Base-by-base conservation (phyloP, 1,284 basidiomycete genomes). In the Fomitiporia mediterranea region DNA sequence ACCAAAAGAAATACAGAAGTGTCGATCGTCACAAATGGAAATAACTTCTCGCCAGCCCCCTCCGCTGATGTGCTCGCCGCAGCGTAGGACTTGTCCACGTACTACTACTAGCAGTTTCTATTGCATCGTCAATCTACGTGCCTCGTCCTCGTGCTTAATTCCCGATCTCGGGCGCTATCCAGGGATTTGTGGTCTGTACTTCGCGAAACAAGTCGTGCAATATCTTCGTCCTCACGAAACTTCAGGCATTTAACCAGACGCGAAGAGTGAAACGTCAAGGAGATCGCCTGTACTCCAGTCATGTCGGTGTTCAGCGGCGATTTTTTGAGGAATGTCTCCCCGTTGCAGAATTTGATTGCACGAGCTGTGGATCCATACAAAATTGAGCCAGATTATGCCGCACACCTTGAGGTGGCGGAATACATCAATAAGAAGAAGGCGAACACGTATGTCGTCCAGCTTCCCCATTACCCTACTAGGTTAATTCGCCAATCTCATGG, bases 351-450 rank as follows among this genome's bases (percentile, higher is more conserved):
- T 25, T 78, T 90, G 58, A 78, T 90, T 63, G 80, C 91, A 58
- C 84, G 91, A 53, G 92, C 94, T 13, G 97, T 94, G 71, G 92
- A 96, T 64, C 90, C 95, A 1, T 83, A 86, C 21, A 76, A 93
- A 11, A 81, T 82, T 59, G 91, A 94, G 68, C 92, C 94, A 17
- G 97, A 98, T 71, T 90, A 96, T 72, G 87, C 92, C 0, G 76
- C 91, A 44, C 93, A 98, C 71, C 81, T 99, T 62, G 94, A 98
- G 71, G 85, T 99, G 44, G 93, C 94, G 28, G 94, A 96, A 63
- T 84, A 89, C 65, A 86, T 99, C 72, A 97, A 96, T 70, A 77
- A 78, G 63, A 98, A 98, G 77, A 98, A 98, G 72, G 95, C 94
- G 0, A 99, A 99, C 75, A 94, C 83, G 91, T 95, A 72, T 64